Percentiles rank a stretch among this genome's conserved stretches.
These are phyloP conservation scores for Lonicera japonica DNA, from an alignment of 129 eudicot genomes.

Conservation along the genomic window DNA sequence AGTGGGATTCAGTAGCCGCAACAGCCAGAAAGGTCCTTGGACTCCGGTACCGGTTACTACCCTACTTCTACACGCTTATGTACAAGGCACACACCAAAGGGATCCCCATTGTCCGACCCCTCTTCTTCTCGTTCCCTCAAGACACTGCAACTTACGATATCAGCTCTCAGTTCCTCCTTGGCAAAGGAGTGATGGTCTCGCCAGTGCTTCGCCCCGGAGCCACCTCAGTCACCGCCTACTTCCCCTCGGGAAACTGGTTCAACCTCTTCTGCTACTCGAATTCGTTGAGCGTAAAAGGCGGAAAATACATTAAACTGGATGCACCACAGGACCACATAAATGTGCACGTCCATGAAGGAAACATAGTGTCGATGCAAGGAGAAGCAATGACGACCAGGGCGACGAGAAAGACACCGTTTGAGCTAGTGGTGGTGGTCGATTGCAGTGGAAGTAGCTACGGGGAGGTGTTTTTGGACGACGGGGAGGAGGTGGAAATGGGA, in stretches of 20 bases:
- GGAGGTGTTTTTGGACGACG: constrained; percentile 74
- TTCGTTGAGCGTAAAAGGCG: constrained; percentile 29
- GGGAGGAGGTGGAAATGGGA: constrained; percentile 55
- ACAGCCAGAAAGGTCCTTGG: constrained; percentile 69
- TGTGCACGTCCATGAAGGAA: constrained; percentile 76
- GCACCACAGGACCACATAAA: constrained; percentile 73
- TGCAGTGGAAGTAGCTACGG: constrained; percentile 45
- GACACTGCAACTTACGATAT: constrained; percentile 60
- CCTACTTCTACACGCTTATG: constrained; percentile 78
- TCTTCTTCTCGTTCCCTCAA: constrained; percentile 75
- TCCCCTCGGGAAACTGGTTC: constrained; percentile 89
- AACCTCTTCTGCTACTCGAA: constrained; percentile 54
- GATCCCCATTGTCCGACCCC: constrained; percentile 70
- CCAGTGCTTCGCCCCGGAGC: constrained; percentile 52
- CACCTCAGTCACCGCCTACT: constrained; percentile 55
- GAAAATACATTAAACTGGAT: constrained; percentile 35
- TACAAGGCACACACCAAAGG: constrained; percentile 63
- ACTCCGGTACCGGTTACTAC: constrained; percentile 67
- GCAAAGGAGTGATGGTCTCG: constrained; percentile 69
- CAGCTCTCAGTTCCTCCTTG: constrained; percentile 69
- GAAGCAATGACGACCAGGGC: constrained; percentile 63
- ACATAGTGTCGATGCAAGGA: constrained; percentile 64
- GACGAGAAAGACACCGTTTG: constrained; percentile 48
- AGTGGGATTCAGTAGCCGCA: constrained; percentile 87
- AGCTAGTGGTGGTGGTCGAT: constrained; percentile 53